phyloP scores from a whole-genome alignment of 2,329 filamentous ascomycete genomes.

The Hortaea werneckii region DNA sequence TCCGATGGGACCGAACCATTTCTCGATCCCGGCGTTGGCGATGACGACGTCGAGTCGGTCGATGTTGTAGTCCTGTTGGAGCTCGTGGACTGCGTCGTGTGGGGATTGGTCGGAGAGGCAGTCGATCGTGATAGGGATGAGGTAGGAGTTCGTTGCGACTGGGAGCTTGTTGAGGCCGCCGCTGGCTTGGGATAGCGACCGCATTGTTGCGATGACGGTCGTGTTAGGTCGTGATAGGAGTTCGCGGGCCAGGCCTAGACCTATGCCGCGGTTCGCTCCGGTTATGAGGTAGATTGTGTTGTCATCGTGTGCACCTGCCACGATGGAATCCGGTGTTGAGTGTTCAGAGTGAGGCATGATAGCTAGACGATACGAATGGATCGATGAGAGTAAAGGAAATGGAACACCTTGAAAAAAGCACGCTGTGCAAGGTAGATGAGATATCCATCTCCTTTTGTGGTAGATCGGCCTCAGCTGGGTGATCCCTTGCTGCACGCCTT shows the following conservation, averaged over 20 bases:
- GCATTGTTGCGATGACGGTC: not conserved
- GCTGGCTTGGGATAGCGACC: not conserved
- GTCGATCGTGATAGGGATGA: not conserved
- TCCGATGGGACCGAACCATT: not conserved
- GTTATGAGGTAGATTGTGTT: not conserved
- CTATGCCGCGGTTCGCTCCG: not conserved
- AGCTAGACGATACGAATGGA: too few relatives aligned
- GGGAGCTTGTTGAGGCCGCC: not conserved
- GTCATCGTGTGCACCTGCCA: too few relatives aligned
- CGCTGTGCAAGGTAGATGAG: too few relatives aligned
- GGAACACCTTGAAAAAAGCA: too few relatives aligned
- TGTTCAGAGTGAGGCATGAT: too few relatives aligned
- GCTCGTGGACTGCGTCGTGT: not conserved
- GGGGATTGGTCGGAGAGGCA: not conserved
- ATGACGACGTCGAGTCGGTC: conserved; percentile 24
- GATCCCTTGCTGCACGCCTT: too few relatives aligned
- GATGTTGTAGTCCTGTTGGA: not conserved
- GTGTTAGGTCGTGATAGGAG: not conserved
- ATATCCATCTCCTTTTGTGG: too few relatives aligned
- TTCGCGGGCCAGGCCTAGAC: not conserved
- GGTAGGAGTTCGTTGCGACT: not conserved
- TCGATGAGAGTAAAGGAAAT: too few relatives aligned
- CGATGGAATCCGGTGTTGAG: too few relatives aligned
- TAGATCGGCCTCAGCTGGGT: too few relatives aligned
- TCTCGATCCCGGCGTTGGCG: conserved; percentile 15